A percentile compares a stretch with the other conserved stretches of the same genome.
Evolutionary conservation across 257 asterid genomes (phyloP).

Genomic region (Leptodermis oblonga): DNA sequence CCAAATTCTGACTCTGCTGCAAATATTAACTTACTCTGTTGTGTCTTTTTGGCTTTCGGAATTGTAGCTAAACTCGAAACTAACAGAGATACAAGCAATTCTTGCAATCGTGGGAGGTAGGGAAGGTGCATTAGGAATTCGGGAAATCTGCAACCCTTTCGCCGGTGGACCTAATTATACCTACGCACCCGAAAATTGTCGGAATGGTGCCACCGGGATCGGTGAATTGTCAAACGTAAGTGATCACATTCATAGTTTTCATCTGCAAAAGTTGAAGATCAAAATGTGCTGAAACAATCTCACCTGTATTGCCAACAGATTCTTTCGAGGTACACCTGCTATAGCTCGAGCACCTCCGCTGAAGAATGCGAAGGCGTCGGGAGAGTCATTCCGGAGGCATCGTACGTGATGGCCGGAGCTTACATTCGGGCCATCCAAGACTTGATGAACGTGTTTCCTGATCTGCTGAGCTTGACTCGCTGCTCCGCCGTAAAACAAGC

Average conservation of each 20-base stretch:
- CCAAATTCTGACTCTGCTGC: not conserved
- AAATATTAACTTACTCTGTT: too few species aligned
- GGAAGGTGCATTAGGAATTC: slow-evolving; percentile 15
- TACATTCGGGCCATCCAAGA: slow-evolving; percentile 41
- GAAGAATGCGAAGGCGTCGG: slow-evolving; percentile 31
- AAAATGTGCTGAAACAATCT: too few species aligned
- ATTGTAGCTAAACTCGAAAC: slow-evolving; percentile 39
- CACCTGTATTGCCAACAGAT: slow-evolving; percentile 28
- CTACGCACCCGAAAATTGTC: slow-evolving; percentile 35
- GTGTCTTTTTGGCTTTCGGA: slow-evolving; percentile 5
- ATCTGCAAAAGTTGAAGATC: too few species aligned
- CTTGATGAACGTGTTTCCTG: slow-evolving; percentile 40
- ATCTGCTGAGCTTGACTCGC: slow-evolving; percentile 32
- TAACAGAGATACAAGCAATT: slow-evolving; percentile 24
- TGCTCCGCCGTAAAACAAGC: slow-evolving; percentile 42
- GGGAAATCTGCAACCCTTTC: slow-evolving; percentile 46
- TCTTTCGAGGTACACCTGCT: slow-evolving; percentile 42
- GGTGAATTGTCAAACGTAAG: slow-evolving; percentile 43
- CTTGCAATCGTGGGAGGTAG: slow-evolving; percentile 14
- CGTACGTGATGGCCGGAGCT: slow-evolving; percentile 31
- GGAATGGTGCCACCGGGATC: slow-evolving; percentile 32
- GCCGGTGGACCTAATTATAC: slow-evolving; percentile 43
- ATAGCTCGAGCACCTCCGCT: slow-evolving; percentile 22
- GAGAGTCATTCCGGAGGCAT: slow-evolving; percentile 37
- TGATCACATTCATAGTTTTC: not conserved